These are phyloP conservation scores for Chaetoscypha palmicola DNA, from an alignment of 2,329 filamentous ascomycete genomes.

Conservation along the genomic window DNA sequence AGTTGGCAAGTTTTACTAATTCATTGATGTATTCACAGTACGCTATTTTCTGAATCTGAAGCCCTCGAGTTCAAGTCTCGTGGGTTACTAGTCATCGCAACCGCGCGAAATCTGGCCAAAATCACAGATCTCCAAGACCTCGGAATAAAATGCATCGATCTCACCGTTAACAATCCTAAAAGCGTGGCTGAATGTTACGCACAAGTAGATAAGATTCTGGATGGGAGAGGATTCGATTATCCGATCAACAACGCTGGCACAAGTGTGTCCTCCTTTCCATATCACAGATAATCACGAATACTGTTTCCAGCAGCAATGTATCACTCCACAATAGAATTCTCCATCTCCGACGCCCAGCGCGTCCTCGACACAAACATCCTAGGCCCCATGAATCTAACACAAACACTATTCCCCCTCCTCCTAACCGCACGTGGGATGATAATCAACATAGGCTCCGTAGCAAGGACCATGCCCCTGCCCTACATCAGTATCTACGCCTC, in stretches of 20 bases:
- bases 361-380: slow-evolving; percentile 27
- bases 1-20: no score
- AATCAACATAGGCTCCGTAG: slow-evolving; percentile 36
- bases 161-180: slow-evolving; percentile 35
- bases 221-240: slow-evolving; percentile 32
- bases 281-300: no score
- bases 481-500: slow-evolving; percentile 47
- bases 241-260: slow-evolving; percentile 39
- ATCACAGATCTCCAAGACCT: slow-evolving; percentile 20
- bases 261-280: neutral
- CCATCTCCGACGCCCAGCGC: slow-evolving; percentile 19
- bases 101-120: slow-evolving; percentile 32
- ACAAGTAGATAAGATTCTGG: slow-evolving; percentile 29
- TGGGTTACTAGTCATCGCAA: slow-evolving; percentile 34
- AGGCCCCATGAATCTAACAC: neutral
- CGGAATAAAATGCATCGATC: slow-evolving; percentile 26
- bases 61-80: slow-evolving; percentile 32
- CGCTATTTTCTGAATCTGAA: no score
- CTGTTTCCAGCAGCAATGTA: neutral
- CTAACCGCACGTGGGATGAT: slow-evolving; percentile 32
- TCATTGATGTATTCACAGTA: no score
- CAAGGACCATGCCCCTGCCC: slow-evolving; percentile 31
- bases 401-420: slow-evolving; percentile 13
- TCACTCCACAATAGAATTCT: slow-evolving; percentile 22
- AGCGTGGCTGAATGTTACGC: slow-evolving; percentile 27